These are phyloP conservation scores for Hylodesmum podocarpum DNA, from an alignment of 306 rosid genomes.

Conservation along the genomic window DNA sequence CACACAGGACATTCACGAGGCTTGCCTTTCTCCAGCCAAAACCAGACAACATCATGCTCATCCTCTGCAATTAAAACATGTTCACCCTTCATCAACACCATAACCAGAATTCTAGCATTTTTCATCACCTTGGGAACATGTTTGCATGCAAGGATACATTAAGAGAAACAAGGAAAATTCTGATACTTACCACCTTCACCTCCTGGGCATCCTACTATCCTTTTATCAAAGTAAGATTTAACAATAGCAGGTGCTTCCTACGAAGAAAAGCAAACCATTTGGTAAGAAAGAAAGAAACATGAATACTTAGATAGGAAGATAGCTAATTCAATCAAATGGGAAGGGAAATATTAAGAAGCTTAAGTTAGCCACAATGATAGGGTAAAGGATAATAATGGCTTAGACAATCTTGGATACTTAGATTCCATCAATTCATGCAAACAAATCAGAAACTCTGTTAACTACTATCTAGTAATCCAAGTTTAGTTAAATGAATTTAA, in stretches of 20 bases:
- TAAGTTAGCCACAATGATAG: neutral
- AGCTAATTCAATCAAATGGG: neutral
- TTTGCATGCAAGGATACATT: neutral
- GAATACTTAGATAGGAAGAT: slow-evolving; percentile 5
- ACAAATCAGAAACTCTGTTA: neutral
- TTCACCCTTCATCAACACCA: slow-evolving; percentile 7
- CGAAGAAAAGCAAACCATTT: slow-evolving; percentile 15
- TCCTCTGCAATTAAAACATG: slow-evolving; percentile 66
- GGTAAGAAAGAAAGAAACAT: slow-evolving; percentile 10
- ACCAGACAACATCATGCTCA: slow-evolving; percentile 98
- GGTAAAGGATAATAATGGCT: neutral
- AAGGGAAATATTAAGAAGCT: neutral
- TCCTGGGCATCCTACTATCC: slow-evolving; percentile 97
- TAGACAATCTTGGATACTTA: neutral
- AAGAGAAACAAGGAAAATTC: slow-evolving; percentile 33
- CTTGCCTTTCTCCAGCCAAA: slow-evolving; percentile 93
- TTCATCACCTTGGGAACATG: slow-evolving; percentile 10
- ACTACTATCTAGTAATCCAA: neutral
- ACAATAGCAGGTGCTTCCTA: slow-evolving; percentile 86
- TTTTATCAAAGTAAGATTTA: slow-evolving; percentile 77
- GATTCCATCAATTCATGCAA: slow-evolving; percentile 5
- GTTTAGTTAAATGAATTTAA: neutral
- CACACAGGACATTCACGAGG: slow-evolving; percentile 95
- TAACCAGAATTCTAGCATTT: slow-evolving; percentile 16
- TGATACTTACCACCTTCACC: slow-evolving; percentile 78